Evolutionary conservation across 306 rosid species (phyloP).

Genomic region (Pachyrhizus erosus): DNA sequence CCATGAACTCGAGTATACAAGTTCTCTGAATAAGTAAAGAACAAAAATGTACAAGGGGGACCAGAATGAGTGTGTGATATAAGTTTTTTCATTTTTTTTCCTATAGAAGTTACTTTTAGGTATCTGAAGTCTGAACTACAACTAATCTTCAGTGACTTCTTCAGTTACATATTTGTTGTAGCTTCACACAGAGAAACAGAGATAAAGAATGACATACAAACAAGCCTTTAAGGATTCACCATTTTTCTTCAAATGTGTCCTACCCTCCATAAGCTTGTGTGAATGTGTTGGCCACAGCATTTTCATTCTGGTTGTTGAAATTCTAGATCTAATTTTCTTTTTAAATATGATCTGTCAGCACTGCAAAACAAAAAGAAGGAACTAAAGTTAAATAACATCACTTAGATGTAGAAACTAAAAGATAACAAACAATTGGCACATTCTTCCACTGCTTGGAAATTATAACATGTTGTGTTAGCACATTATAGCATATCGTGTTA

Average conservation of each 20-base stretch:
- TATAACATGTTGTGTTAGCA: not conserved
- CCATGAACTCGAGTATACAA: constrained; percentile 38
- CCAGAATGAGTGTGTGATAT: constrained; percentile 4
- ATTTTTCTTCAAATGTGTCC: constrained; percentile 34
- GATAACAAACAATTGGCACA: constrained; percentile 8
- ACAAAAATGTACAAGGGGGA: constrained; percentile 1
- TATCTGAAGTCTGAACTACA: constrained; percentile 34
- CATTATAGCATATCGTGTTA: not conserved
- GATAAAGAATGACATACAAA: constrained; percentile 17
- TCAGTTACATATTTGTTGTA: constrained; percentile 35
- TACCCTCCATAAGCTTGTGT: not conserved
- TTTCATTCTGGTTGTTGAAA: constrained; percentile 70
- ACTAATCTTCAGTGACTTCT: constrained; percentile 33
- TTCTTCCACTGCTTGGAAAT: constrained; percentile 17
- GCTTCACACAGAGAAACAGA: constrained; percentile 24
- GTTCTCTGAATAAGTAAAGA: constrained; percentile 26
- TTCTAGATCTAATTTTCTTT: constrained; percentile 87
- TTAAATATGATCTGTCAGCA: constrained; percentile 82
- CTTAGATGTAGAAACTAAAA: constrained; percentile 9
- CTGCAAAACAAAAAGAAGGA: constrained; percentile 52
- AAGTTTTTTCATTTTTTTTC: not conserved
- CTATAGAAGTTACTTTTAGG: constrained; percentile 29
- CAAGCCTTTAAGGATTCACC: constrained; percentile 35
- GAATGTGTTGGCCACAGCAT: constrained; percentile 10
- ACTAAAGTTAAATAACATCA: constrained; percentile 19